Base-by-base conservation (phyloP, 495 filamentous ascomycete species). In the Penicillium robsamsonii region DNA sequence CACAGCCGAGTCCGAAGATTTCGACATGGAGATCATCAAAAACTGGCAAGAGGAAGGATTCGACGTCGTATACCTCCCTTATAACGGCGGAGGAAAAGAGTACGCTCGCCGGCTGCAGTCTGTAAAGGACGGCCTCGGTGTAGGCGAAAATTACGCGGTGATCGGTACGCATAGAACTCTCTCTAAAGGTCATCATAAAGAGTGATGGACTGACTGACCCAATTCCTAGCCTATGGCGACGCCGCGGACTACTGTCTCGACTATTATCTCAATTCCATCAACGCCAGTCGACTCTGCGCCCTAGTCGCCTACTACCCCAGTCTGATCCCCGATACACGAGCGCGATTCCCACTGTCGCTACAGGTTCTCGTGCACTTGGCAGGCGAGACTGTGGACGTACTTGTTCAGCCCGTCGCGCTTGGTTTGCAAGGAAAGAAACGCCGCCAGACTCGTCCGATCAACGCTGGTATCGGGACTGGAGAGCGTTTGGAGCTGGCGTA, bases 31-130 rank as follows among this genome's bases (percentile, higher is more conserved):
- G 5, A 82, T 79, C 0, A 54, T 87, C 29, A 71, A 75, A 17
- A 75, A 78, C 27, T 89, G 86, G 87, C 74, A 74, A 27, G 80
- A 81, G 50, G 87, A 91, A 60, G 87, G 86, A 13, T 90, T 89
- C 67, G 69, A 81, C 30, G 83, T 86, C 3, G 65, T 76, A 2
- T 90, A 89, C 58, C 46, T 88, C 0, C 79, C 85, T 0, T 75
- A 84, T 58, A 73, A 78, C 15, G 65, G 69, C 6, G 79, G 78
- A 17, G 81, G 76, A 4, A 80, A 83, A 50, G 73, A 80, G 4
- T 88, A 87, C 61, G 60, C 71, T 11, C 62, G 63, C 42, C 76
- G 70, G 46, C 56, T 90, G 49, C 61, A 65, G 49, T 62, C 64
- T 12, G 68, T 80, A 3, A 75, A 77, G 47, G 71, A 78, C n/a